These are phyloP conservation scores for Haplographium delicatum DNA, from an alignment of 495 filamentous ascomycete genomes.

Conservation along the genomic window DNA sequence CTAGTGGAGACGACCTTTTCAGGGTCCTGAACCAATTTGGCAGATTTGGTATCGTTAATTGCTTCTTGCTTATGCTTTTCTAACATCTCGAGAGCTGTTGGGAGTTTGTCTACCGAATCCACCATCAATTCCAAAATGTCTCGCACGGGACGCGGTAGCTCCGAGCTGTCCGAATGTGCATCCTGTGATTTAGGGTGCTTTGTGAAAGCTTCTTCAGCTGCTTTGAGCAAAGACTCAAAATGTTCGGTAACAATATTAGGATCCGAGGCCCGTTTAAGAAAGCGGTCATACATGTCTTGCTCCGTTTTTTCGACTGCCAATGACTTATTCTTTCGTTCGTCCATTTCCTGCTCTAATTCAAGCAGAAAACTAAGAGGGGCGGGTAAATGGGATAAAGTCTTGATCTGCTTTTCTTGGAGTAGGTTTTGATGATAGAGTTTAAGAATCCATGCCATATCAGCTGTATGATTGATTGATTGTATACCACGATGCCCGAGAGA, in stretches of 20 bases:
- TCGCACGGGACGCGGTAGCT: too few species aligned
- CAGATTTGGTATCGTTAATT: background rate
- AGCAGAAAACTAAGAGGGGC: too few species aligned
- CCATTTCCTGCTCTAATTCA: too few species aligned
- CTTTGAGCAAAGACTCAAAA: background rate
- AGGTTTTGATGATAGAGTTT: background rate
- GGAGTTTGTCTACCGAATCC: too few species aligned
- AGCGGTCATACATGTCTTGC: constrained; percentile 23
- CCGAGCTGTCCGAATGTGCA: too few species aligned
- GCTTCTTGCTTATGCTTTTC: background rate
- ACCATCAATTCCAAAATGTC: too few species aligned
- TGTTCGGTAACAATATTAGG: background rate
- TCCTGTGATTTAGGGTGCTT: background rate
- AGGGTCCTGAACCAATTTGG: background rate
- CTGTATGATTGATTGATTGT: background rate
- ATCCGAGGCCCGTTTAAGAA: constrained; percentile 6
- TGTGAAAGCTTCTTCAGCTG: background rate
- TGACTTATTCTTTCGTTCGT: too few species aligned
- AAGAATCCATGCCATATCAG: constrained; percentile 6
- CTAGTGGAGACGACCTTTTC: constrained; percentile 48
- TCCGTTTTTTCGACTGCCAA: constrained; percentile 17
- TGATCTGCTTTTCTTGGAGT: constrained; percentile 2
- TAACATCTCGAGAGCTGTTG: background rate
- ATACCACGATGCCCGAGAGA: background rate
- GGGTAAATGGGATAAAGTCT: background rate